Conservation (phyloP, 2,329 filamentous ascomycete genomes). For the Stachybotrys elegans region DNA sequence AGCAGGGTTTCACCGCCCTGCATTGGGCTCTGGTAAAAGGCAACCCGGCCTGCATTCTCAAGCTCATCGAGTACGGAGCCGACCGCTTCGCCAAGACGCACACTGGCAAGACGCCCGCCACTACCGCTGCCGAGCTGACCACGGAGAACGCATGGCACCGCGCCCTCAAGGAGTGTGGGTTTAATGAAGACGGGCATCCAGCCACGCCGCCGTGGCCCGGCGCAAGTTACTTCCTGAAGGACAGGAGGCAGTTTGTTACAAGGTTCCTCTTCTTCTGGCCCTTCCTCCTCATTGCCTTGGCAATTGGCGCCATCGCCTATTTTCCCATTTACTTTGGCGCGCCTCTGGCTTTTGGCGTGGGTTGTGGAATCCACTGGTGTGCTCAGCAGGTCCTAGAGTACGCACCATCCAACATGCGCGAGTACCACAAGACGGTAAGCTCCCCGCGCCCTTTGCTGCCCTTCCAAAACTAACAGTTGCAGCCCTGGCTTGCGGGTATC, state of each 20-base stretch:
- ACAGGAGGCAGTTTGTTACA: slow-evolving; percentile 71
- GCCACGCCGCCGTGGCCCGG: slow-evolving; percentile 66
- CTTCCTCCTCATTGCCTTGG: slow-evolving; percentile 67
- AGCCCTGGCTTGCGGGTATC: slow-evolving; percentile 91
- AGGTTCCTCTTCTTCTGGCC: slow-evolving; percentile 90
- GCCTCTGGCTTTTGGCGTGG: slow-evolving; percentile 62
- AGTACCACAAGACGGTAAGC: slow-evolving; percentile 81
- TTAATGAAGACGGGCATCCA: slow-evolving; percentile 70
- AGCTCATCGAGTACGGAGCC: slow-evolving; percentile 90
- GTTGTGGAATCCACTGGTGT: slow-evolving; percentile 69
- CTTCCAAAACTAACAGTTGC: slow-evolving; percentile 6
- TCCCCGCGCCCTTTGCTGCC: too few species aligned
- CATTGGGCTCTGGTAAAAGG: slow-evolving; percentile 98
- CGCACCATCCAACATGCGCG: slow-evolving; percentile 82
- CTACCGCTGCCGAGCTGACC: slow-evolving; percentile 87
- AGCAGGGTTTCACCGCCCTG: slow-evolving; percentile 88
- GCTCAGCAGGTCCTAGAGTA: slow-evolving; percentile 75
- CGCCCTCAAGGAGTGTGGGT: slow-evolving; percentile 79
- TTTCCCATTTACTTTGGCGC: slow-evolving; percentile 71
- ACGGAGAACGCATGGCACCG: slow-evolving; percentile 76
- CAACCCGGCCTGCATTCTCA: slow-evolving; percentile 81
- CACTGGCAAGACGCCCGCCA: slow-evolving; percentile 83
- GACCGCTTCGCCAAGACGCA: slow-evolving; percentile 88
- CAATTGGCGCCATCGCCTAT: slow-evolving; percentile 67
- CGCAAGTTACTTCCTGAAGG: slow-evolving; percentile 68